Base-by-base conservation (phyloP, 2,329 filamentous ascomycete species). In the Fusarium marasasianum region DNA sequence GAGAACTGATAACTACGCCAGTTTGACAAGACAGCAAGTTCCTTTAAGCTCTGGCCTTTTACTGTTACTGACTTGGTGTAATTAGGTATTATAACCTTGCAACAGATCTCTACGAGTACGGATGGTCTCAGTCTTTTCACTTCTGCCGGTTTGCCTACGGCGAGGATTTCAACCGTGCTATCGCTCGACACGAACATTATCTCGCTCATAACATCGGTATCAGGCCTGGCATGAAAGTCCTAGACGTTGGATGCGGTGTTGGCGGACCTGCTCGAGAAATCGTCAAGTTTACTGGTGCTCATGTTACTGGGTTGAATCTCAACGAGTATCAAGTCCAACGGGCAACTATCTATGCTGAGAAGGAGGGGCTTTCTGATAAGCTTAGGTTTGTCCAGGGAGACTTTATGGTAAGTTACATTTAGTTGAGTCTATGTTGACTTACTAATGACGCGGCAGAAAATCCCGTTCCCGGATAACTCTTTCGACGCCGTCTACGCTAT, bases 401-500 rank as follows among this genome's bases (percentile, higher is more conserved):
- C 81, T 99, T 99, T 82, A 98, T 98, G 96, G 88, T 89, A 72
- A 63, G 83, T 72, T 26, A 9, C 7, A 1, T 1, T 9, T 24
- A 18, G 45, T 44, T 3, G 8, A 15, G 1, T 11, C 20, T 10
- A 6, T 8, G 18, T 17, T n/a, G 9, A 4, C 20, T 1, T 26
- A 4, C 66, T 79, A 58, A 80, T 50, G 12, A 24, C 2, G 17
- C 15, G 22, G 11, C 33, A 93, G 91, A 94, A 98, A 91, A 97
- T 98, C 93, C 91, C 91, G 18, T 98, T 98, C 86, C 91, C 93
- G 44, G 93, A 96, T 80, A 94, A 97, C 87, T 90, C 87, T 13
- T 98, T 98, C 83, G 96, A 98, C 78, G 95, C 94, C 62, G 94
- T 98, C 58, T 98, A 98, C 81, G 96, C 95, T 57, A 98, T 99